Evolutionary conservation across 2,329 filamentous ascomycete genomes (phyloP).

Genomic region (Fusarium sp.): DNA sequence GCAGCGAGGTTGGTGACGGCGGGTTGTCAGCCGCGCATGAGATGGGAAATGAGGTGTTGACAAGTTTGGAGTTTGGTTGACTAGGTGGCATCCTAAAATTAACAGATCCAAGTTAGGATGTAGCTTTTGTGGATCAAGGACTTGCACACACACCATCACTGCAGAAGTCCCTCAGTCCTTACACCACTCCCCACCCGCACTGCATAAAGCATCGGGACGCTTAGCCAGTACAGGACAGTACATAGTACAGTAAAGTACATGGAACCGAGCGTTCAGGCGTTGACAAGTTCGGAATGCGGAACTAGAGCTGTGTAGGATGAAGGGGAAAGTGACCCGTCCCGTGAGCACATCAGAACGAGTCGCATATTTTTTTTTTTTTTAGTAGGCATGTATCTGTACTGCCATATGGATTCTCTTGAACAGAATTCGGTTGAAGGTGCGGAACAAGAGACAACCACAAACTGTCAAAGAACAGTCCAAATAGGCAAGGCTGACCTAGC

Average conservation of each 20-base stretch:
- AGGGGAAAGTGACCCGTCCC: slow-evolving; percentile 10
- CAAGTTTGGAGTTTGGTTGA: slow-evolving; percentile 31
- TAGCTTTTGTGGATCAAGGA: slow-evolving; percentile 28
- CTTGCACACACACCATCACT: slow-evolving; percentile 21
- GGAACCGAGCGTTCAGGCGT: slow-evolving; percentile 34
- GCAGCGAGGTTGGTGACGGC: slow-evolving; percentile 39
- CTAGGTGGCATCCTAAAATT: slow-evolving; percentile 33
- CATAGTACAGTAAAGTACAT: slow-evolving; percentile 3
- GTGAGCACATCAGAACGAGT: background rate
- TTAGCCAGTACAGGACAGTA: slow-evolving; percentile 20
- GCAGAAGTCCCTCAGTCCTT: slow-evolving; percentile 44
- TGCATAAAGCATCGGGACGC: slow-evolving; percentile 37
- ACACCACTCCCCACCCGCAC: slow-evolving; percentile 28
- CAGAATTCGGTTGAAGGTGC: background rate
- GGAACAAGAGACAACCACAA: background rate
- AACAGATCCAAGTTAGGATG: slow-evolving; percentile 24
- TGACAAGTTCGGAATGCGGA: slow-evolving; percentile 13
- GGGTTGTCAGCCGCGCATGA: slow-evolving; percentile 41
- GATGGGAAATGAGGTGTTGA: slow-evolving; percentile 45
- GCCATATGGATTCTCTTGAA: background rate
- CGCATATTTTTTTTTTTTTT: background rate
- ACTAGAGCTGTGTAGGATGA: slow-evolving; percentile 6
- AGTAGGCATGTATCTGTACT: background rate
- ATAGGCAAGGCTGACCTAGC: slow-evolving; percentile 14
- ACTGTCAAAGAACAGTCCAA: background rate